These are phyloP conservation scores for Aurinia saxatilis DNA, from an alignment of 345 rosid genomes.

Conservation along the genomic window DNA sequence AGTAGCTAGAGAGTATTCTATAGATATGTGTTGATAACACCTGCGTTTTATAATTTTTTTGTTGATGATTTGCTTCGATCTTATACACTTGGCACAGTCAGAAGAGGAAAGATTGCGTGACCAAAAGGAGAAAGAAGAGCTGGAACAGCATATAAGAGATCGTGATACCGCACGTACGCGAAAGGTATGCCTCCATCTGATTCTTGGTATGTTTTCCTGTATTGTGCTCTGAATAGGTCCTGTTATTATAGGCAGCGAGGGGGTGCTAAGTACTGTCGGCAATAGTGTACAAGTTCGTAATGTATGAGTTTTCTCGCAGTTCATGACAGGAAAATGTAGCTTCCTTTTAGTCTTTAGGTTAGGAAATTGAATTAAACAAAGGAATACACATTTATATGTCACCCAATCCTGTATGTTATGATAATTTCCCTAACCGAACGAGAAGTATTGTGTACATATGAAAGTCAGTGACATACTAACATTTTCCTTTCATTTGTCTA, in stretches of 20 bases:
- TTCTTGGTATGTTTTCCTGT: constrained; percentile 1
- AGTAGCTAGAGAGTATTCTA: neutral
- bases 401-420: neutral
- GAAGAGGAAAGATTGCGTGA: constrained; percentile 92
- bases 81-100: constrained; percentile 39
- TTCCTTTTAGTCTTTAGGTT: constrained; percentile 4
- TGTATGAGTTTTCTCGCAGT: neutral
- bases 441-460: constrained; percentile 1
- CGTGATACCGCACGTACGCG: constrained; percentile 83
- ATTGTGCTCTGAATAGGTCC: neutral
- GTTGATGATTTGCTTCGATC: neutral
- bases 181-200: constrained; percentile 44
- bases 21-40: neutral
- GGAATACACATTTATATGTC: neutral
- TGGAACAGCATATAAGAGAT: constrained; percentile 71
- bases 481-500: constrained; percentile 10
- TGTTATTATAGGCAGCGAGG: neutral
- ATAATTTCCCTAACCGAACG: neutral
- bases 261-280: neutral
- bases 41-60: neutral
- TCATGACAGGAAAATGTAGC: neutral
- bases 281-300: neutral
- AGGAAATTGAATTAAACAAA: neutral
- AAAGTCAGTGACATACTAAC: constrained; percentile 30
- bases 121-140: constrained; percentile 83